These are phyloP conservation scores for Kwoniella mangroviensis DNA, from an alignment of 768 basidiomycete genomes.

Conservation along the genomic window DNA sequence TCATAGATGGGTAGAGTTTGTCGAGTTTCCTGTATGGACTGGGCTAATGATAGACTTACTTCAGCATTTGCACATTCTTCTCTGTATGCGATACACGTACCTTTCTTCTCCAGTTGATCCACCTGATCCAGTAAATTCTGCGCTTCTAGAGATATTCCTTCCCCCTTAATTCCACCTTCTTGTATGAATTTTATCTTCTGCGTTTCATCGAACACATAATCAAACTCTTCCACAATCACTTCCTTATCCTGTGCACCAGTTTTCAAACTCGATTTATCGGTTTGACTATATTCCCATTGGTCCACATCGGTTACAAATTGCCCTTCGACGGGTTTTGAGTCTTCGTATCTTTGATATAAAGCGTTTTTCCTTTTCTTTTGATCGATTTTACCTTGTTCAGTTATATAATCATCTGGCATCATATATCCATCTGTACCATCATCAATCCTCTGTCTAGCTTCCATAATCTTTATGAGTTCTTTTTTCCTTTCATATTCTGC, in stretches of 20 bases:
- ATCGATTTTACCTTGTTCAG: slow-evolving; percentile 97
- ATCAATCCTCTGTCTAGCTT: slow-evolving; percentile 90
- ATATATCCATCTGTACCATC: slow-evolving; percentile 96
- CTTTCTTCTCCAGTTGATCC: slow-evolving; percentile 85
- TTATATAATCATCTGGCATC: slow-evolving; percentile 96
- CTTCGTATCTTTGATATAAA: slow-evolving; percentile 91
- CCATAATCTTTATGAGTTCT: slow-evolving; percentile 85
- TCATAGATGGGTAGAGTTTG: slow-evolving; percentile 90
- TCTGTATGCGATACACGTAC: slow-evolving; percentile 61
- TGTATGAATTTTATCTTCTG: slow-evolving; percentile 95
- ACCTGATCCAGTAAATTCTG: slow-evolving; percentile 83
- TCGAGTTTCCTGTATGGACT: slow-evolving; percentile 83
- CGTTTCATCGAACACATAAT: slow-evolving; percentile 97
- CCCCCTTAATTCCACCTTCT: slow-evolving; percentile 65
- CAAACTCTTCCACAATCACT: slow-evolving; percentile 81
- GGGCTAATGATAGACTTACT: background rate
- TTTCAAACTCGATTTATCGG: slow-evolving; percentile 83
- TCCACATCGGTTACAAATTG: slow-evolving; percentile 96
- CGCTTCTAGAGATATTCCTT: slow-evolving; percentile 80
- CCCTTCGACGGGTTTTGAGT: slow-evolving; percentile 71
- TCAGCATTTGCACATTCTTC: background rate
- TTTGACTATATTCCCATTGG: slow-evolving; percentile 95
- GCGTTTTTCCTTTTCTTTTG: slow-evolving; percentile 92
- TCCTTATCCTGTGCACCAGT: slow-evolving; percentile 89
- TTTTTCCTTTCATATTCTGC: slow-evolving; percentile 87